Conservation (phyloP, 495 filamentous ascomycete species). For the Haplographium delicatum region DNA sequence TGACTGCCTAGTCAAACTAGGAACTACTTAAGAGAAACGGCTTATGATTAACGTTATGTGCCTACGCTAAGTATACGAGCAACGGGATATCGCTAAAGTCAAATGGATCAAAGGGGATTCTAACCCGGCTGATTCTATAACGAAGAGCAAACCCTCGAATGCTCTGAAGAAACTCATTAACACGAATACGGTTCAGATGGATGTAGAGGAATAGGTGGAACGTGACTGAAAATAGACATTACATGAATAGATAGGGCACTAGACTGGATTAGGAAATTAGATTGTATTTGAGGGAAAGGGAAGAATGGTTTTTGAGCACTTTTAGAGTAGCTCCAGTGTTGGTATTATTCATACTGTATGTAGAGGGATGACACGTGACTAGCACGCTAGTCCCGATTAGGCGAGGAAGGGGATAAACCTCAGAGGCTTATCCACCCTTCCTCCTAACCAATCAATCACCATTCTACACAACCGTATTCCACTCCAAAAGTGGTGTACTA, state of each 20-base stretch:
- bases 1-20: slow-evolving; percentile 11
- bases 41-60: slow-evolving; percentile 13
- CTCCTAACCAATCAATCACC: too few species aligned
- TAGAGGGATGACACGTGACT: not conserved
- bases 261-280: not conserved
- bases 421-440: too few species aligned
- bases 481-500: too few species aligned
- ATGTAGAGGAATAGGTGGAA: slow-evolving; percentile 16
- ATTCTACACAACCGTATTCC: too few species aligned
- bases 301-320: not conserved
- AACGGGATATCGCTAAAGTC: slow-evolving; percentile 17
- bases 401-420: too few species aligned
- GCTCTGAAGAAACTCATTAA: slow-evolving; percentile 15
- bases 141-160: slow-evolving; percentile 9
- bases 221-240: not conserved
- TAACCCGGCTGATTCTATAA: slow-evolving; percentile 20
- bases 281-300: not conserved
- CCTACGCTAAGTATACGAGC: slow-evolving; percentile 11
- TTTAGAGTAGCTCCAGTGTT: slow-evolving; percentile 6
- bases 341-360: not conserved
- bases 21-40: slow-evolving; percentile 10
- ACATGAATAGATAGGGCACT: not conserved
- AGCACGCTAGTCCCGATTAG: too few species aligned
- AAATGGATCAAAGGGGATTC: slow-evolving; percentile 16
- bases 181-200: slow-evolving; percentile 11